Conservation (phyloP, 2,329 filamentous ascomycete species). For the Epichloe elymi region DNA sequence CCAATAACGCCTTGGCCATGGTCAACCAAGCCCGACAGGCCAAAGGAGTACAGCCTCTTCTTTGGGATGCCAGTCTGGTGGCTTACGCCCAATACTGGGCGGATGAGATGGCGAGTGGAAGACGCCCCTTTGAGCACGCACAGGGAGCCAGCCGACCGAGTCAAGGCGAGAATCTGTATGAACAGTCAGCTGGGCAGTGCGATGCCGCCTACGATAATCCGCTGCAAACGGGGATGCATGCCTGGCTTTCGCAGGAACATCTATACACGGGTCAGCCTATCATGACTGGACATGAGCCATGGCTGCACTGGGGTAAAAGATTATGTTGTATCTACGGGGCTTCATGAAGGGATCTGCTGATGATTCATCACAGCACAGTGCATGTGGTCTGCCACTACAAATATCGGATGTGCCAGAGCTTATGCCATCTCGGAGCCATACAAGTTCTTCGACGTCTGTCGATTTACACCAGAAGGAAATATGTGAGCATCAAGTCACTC, state of each 20-base stretch:
- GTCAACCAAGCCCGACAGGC: slow-evolving; percentile 20
- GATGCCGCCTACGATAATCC: slow-evolving; percentile 17
- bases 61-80: slow-evolving; percentile 18
- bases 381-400: slow-evolving; percentile 21
- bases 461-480: slow-evolving; percentile 22
- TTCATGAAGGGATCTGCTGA: neutral
- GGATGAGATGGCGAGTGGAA: slow-evolving; percentile 18
- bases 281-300: slow-evolving; percentile 19
- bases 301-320: slow-evolving; percentile 24
- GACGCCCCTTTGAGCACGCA: slow-evolving; percentile 19
- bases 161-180: slow-evolving; percentile 24
- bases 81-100: slow-evolving; percentile 23
- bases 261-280: slow-evolving; percentile 19
- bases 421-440: slow-evolving; percentile 19
- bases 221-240: slow-evolving; percentile 16
- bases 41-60: slow-evolving; percentile 15
- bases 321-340: neutral
- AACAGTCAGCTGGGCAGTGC: slow-evolving; percentile 17
- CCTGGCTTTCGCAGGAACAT: slow-evolving; percentile 19
- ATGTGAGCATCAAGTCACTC: slow-evolving; percentile 15
- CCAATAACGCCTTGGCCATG: slow-evolving; percentile 13
- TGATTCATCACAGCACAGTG: slow-evolving; percentile 17
- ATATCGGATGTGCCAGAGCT: slow-evolving; percentile 21
- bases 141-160: slow-evolving; percentile 16
- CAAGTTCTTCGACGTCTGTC: slow-evolving; percentile 22